These are phyloP conservation scores for Nematocida homosporus DNA, from an alignment of 371 early-diverging fungal genomes.

Conservation along the genomic window DNA sequence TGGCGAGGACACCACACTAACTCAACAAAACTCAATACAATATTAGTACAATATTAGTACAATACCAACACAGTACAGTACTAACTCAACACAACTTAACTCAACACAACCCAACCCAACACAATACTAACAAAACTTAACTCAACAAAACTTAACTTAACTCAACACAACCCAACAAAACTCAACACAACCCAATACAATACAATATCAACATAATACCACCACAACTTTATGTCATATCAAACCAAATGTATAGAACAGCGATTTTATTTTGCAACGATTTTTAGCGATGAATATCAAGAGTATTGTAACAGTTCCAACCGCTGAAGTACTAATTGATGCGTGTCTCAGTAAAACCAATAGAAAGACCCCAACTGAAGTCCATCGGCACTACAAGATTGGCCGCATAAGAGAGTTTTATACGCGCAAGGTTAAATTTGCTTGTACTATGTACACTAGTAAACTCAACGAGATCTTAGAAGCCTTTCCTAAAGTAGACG, in stretches of 20 bases:
- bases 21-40: too few species aligned
- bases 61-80: not conserved
- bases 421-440: constrained; percentile 98
- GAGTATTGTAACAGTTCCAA: constrained; percentile 89
- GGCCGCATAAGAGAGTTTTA: constrained; percentile 94
- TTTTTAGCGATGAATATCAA: constrained; percentile 71
- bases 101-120: too few species aligned
- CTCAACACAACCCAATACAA: too few species aligned
- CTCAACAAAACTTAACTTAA: too few species aligned
- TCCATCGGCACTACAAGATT: constrained; percentile 87
- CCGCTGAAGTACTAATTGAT: constrained; percentile 86
- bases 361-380: constrained; percentile 96
- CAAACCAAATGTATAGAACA: constrained; percentile 10
- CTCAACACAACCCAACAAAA: too few species aligned
- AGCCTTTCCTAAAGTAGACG: constrained; percentile 97
- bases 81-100: too few species aligned
- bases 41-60: too few species aligned
- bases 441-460: constrained; percentile 83
- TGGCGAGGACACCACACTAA: too few species aligned
- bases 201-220: too few species aligned
- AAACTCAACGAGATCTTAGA: constrained; percentile 82
- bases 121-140: too few species aligned
- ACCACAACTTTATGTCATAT: constrained; percentile 26
- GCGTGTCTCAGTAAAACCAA: constrained; percentile 95
- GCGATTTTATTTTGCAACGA: constrained; percentile 29